Evolutionary conservation across 1,139 yeast genomes (phyloP), one percentile per base, ranked within the genome.

Genomic region (Suzukiozyma palmioleophila): DNA sequence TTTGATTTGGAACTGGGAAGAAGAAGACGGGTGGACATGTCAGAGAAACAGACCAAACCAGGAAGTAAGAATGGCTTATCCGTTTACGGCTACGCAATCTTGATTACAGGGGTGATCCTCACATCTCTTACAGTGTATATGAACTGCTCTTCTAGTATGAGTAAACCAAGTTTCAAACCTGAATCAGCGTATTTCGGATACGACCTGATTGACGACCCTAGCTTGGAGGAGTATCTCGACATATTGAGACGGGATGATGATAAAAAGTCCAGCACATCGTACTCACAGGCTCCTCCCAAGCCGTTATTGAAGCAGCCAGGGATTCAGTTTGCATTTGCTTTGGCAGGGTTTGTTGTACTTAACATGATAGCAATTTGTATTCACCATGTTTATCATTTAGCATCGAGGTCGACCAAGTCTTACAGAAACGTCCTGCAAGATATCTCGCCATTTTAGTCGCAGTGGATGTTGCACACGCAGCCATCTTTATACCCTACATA

Each of bases 381-480:
- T 33, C 73, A 67, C 43, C 74, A 68, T 41, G 41, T 67, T 21
- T 64, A 59, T 45, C 51, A 57, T 47, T 53, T 56, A 37, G 48
- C 59, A 8, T 52, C 64, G n/a, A 53, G 58, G 35, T 50, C 60
- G 1, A 60, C 56, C 28, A 62, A 62, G 42, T 50, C 62, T 7
- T 68, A 68, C 44, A 50, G 67, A 38, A 59, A 59, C n/a, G 53
- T 68, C 21, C 70, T 66, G 31, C 67, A 63, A 39, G 59, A 54
- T 34, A 55, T 63, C 25, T 65, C 72, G 14, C 74, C 74, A 3
- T 64, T 63, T 43, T 64, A 54, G 43, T 14, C 34, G n/a, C 18
- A 29, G 4, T 7, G 22, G 4, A 18, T 18, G 22, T 18, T 7
- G 7, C 7, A 18, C 7, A 18, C 22, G 7, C 22, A 18, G 22